A percentile compares a stretch with the other conserved stretches of the same genome.
phyloP scores from a whole-genome alignment of 768 basidiomycete species.

The Leucocoprinus sp. region DNA sequence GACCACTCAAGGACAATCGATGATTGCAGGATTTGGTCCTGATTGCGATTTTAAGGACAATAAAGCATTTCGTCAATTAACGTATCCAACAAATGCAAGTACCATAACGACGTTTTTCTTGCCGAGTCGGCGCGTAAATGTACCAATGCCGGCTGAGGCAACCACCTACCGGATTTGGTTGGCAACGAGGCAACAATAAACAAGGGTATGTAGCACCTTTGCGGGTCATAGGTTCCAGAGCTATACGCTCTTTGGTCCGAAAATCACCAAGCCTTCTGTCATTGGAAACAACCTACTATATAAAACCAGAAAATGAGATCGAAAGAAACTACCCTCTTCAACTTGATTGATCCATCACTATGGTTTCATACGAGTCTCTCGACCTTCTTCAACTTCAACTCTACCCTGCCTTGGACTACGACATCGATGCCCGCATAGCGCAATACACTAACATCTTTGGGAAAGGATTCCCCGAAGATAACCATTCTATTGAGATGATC shows the following conservation, averaged over 20 bases:
- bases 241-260: conserved; percentile 11
- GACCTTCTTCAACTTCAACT: conserved; percentile 10
- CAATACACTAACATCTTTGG: conserved; percentile 8
- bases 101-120: background rate
- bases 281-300: conserved; percentile 9
- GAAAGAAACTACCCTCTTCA: conserved; percentile 1
- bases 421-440: conserved; percentile 10
- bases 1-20: background rate
- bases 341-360: conserved; percentile 1
- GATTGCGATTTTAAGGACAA: background rate
- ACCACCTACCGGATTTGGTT: conserved; percentile 7
- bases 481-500: conserved; percentile 2
- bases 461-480: conserved; percentile 5
- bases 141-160: background rate
- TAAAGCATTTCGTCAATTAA: background rate
- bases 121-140: background rate
- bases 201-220: conserved; percentile 12
- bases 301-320: conserved; percentile 7
- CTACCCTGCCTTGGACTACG: conserved; percentile 6
- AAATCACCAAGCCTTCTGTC: conserved; percentile 8
- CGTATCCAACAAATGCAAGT: background rate
- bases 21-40: background rate
- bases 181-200: conserved; percentile 21
- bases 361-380: conserved; percentile 4
- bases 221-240: conserved; percentile 10